Evolutionary conservation across 495 filamentous ascomycete genomes (phyloP).

Genomic region (Cladorrhinum samala): DNA sequence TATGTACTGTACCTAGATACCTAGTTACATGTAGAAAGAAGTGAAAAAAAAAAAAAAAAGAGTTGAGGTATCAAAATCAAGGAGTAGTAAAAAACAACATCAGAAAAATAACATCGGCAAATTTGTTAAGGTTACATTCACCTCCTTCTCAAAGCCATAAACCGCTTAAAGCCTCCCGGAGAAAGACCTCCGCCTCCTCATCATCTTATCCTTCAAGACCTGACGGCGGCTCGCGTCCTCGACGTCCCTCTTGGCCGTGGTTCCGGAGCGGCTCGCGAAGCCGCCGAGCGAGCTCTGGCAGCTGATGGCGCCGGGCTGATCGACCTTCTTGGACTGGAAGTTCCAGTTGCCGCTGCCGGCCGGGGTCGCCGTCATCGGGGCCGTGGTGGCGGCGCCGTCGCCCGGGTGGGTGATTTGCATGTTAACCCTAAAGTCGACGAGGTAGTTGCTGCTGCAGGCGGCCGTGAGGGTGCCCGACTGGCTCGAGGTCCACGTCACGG

Average conservation of each 20-base stretch:
- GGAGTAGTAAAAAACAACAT: no score
- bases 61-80: no score
- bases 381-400: slow-evolving; percentile 8
- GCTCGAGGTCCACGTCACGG: slow-evolving; percentile 13
- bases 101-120: no score
- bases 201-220: neutral
- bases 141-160: no score
- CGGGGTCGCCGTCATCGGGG: slow-evolving; percentile 15
- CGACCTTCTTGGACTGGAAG: slow-evolving; percentile 13
- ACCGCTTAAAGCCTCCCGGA: neutral
- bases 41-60: no score
- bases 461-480: slow-evolving; percentile 18
- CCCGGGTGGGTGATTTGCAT: slow-evolving; percentile 20
- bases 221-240: neutral
- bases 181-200: neutral
- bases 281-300: slow-evolving; percentile 11
- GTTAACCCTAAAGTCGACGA: slow-evolving; percentile 13
- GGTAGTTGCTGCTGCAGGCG: slow-evolving; percentile 14
- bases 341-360: slow-evolving; percentile 15
- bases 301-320: slow-evolving; percentile 8
- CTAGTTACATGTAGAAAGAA: no score
- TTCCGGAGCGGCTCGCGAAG: slow-evolving; percentile 1
- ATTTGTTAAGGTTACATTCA: no score
- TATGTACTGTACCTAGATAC: no score
- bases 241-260: slow-evolving; percentile 8